These are phyloP conservation scores for Clarireedia paspali DNA, from an alignment of 2,329 filamentous ascomycete species.

Conservation along the genomic window DNA sequence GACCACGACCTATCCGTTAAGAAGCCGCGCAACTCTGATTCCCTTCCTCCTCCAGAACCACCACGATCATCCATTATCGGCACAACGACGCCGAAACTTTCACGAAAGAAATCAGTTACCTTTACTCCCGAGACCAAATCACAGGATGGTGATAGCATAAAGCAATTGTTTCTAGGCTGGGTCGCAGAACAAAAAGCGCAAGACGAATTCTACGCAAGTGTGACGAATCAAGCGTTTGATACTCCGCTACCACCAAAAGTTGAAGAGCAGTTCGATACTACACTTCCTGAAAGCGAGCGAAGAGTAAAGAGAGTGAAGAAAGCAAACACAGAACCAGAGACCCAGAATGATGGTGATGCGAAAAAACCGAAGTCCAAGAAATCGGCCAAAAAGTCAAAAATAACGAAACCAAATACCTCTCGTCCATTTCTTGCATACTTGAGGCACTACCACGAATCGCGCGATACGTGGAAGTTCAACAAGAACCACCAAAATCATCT, in stretches of 20 bases:
- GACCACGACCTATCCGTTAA: constrained; percentile 19
- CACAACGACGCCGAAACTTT: constrained; percentile 23
- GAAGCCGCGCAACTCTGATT: constrained; percentile 22
- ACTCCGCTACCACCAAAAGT: constrained; percentile 24
- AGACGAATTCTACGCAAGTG: constrained; percentile 21
- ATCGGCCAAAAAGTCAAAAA: constrained; percentile 14
- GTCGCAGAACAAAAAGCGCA: constrained; percentile 30
- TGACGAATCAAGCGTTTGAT: constrained; percentile 18
- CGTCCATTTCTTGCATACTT: constrained; percentile 70
- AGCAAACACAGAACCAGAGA: constrained; percentile 12
- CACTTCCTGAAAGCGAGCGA: constrained; percentile 25
- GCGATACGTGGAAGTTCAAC: constrained; percentile 85
- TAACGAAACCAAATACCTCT: constrained; percentile 9
- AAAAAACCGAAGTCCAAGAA: constrained; percentile 8
- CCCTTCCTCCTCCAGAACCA: constrained; percentile 1
- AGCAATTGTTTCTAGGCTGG: constrained; percentile 45
- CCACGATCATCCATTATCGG: constrained; percentile 9
- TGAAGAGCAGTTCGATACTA: constrained; percentile 23
- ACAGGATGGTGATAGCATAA: constrained; percentile 46
- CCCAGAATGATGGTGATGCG: constrained; percentile 12
- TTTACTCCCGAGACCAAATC: constrained; percentile 57
- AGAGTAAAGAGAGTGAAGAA: constrained; percentile 26
- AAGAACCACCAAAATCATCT: constrained; percentile 84
- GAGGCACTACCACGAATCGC: constrained; percentile 62
- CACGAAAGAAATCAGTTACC: constrained; percentile 49